A percentile compares a stretch with the other conserved stretches of the same genome.
phyloP scores from a whole-genome alignment of 1,139 yeast genomes.

The Lodderomyces elongisporus region DNA sequence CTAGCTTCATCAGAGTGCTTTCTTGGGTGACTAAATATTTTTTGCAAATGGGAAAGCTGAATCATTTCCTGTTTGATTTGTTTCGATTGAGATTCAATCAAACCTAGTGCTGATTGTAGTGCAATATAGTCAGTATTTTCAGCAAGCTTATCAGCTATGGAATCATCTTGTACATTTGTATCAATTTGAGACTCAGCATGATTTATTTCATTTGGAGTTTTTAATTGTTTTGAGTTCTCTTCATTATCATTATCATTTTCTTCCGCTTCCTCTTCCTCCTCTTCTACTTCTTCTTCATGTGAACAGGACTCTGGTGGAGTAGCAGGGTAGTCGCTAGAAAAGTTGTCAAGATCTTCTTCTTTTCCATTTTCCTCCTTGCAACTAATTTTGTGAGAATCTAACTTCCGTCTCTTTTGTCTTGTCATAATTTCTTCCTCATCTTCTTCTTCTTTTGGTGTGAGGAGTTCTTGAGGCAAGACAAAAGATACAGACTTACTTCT shows the following conservation, averaged over 20 bases:
- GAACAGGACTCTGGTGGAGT: slow-evolving; percentile 10
- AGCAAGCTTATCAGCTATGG: slow-evolving; percentile 12
- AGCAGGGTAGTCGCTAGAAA: slow-evolving; percentile 6
- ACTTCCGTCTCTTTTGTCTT: not conserved
- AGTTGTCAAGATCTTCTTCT: not conserved
- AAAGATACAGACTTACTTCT: slow-evolving; percentile 23
- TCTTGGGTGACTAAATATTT: not conserved
- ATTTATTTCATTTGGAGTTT: slow-evolving; percentile 8
- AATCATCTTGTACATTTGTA: not conserved
- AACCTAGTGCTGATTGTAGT: slow-evolving; percentile 30
- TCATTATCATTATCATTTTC: slow-evolving; percentile 1
- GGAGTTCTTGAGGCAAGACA: slow-evolving; percentile 21
- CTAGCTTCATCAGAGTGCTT: slow-evolving; percentile 23
- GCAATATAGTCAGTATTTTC: slow-evolving; percentile 38
- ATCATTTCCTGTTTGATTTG: slow-evolving; percentile 29
- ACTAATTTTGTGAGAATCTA: slow-evolving; percentile 1
- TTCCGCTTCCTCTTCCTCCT: not conserved
- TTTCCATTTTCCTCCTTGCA: not conserved
- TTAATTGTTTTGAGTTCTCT: slow-evolving; percentile 2
- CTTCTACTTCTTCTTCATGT: slow-evolving; percentile 1
- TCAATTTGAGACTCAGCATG: not conserved
- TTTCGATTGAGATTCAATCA: slow-evolving; percentile 22
- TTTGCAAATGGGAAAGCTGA: slow-evolving; percentile 24
- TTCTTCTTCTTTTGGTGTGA: slow-evolving; percentile 44
- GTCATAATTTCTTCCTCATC: slow-evolving; percentile 19